Evolutionary conservation across 768 basidiomycete genomes (phyloP), one percentile per base, ranked within the genome.

Genomic region (Lactarius akahatsu): DNA sequence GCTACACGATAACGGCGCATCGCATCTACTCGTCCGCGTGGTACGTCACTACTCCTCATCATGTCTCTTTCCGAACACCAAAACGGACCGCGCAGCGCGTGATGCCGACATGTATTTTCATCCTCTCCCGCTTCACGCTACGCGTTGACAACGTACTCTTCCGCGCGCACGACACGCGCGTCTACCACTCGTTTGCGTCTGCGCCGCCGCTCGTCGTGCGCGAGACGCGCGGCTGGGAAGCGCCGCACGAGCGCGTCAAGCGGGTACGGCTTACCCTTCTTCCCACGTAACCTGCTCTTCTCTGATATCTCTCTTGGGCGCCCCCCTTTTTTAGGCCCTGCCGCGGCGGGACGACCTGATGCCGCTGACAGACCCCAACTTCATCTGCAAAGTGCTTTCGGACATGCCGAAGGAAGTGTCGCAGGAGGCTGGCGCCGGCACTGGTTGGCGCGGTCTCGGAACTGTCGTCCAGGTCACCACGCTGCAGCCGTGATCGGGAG

Each of bases 91-190:
- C 34, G 28, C 73, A 98, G 96, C 89, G 97, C 58, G 96, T 99
- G 52, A 99, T 98, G 96, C 94, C 96, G 3, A 89, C 88, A 9
- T 98, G 91, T 62, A 82, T 98, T 68, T 98, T 98, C 77, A 85
- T 98, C 69, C 86, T 99, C 10, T 81, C 87, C 1, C 86, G 97
- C 15, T 93, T 96, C 75, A 94, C 90, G n/a, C 82, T 99, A 6
- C 87, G 97, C 28, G 95, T 99, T 57, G 97, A 99, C 74, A 85
- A 90, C 62, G 96, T 99, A 55, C 85, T 98, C 57, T 98, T 98
- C 78, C 85, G 97, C 52, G 85, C 85, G 43, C 87, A 84, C 71
- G 97, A 99, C 73, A 95, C 95, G 0, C 83, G 97, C 50, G 80
- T 97, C 57, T 99, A 92, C 73, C 92, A 96, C 74, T 88, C 89